Percentiles rank a stretch among this genome's conserved stretches.
These are phyloP conservation scores for Dryadomyces quercivorus DNA, from an alignment of 2,329 filamentous ascomycete species.

Conservation along the genomic window DNA sequence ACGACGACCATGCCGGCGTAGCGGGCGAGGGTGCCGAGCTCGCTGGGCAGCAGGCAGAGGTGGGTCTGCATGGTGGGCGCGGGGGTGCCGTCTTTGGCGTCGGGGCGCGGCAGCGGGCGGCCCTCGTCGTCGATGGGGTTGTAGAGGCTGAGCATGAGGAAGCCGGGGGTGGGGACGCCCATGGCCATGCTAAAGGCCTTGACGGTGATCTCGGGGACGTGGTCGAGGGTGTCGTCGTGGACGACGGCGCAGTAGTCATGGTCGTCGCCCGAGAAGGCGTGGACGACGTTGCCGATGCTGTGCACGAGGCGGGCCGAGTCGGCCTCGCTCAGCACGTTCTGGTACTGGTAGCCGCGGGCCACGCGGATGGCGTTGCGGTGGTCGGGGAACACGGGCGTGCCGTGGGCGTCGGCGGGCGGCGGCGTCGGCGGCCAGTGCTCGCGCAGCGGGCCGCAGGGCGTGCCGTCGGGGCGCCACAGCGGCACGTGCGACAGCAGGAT, in stretches of 20 bases:
- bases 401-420: slow-evolving; percentile 30
- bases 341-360: slow-evolving; percentile 79
- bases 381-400: slow-evolving; percentile 41
- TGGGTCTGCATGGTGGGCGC: slow-evolving; percentile 60
- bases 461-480: slow-evolving; percentile 68
- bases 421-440: slow-evolving; percentile 70
- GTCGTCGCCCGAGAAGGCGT: slow-evolving; percentile 91
- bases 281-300: slow-evolving; percentile 67
- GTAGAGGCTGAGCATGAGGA: slow-evolving; percentile 80
- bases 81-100: slow-evolving; percentile 22
- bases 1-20: slow-evolving; percentile 56
- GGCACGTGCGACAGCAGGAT: slow-evolving; percentile 87
- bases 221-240: slow-evolving; percentile 49
- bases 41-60: slow-evolving; percentile 81
- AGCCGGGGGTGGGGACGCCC: slow-evolving; percentile 80
- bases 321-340: slow-evolving; percentile 73
- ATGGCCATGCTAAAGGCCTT: slow-evolving; percentile 95
- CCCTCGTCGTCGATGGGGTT: slow-evolving; percentile 66
- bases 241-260: slow-evolving; percentile 93
- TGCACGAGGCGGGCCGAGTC: slow-evolving; percentile 67
- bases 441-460: slow-evolving; percentile 75
- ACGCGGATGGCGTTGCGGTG: slow-evolving; percentile 70
- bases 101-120: slow-evolving; percentile 33
- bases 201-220: slow-evolving; percentile 75
- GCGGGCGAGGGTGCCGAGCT: slow-evolving; percentile 69